A percentile compares a stretch with the other conserved stretches of the same genome.
phyloP scores from a whole-genome alignment of 2,329 filamentous ascomycete genomes.

The Xylariales sp. region DNA sequence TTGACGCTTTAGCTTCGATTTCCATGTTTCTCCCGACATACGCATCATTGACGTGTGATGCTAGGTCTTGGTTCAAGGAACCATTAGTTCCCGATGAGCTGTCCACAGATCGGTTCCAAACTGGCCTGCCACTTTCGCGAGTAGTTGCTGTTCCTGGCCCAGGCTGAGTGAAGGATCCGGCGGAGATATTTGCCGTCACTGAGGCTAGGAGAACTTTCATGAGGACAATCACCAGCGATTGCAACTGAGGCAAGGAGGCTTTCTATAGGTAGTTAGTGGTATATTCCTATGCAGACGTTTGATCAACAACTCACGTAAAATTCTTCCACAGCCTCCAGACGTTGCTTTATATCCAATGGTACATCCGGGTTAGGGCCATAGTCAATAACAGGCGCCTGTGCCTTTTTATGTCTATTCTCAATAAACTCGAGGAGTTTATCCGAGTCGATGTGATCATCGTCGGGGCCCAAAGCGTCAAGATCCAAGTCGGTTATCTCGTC shows the following conservation, averaged over 20 bases:
- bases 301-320: conserved; percentile 79
- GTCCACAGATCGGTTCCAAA: conserved; percentile 48
- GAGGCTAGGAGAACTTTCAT: conserved; percentile 89
- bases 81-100: conserved; percentile 49
- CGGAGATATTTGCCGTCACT: conserved; percentile 80
- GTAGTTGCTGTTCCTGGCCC: conserved; percentile 55
- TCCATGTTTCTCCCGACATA: conserved; percentile 82
- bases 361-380: conserved; percentile 63
- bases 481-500: conserved; percentile 56
- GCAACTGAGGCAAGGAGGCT: conserved; percentile 83
- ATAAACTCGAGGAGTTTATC: conserved; percentile 56
- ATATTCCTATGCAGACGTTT: conserved; percentile 13
- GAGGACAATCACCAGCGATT: conserved; percentile 92
- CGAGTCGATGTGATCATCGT: conserved; percentile 51
- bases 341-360: conserved; percentile 67
- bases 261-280: conserved; percentile 63
- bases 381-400: conserved; percentile 56
- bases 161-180: conserved; percentile 64
- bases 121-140: conserved; percentile 55
- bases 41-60: conserved; percentile 77
- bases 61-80: conserved; percentile 52
- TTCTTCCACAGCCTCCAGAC: conserved; percentile 80
- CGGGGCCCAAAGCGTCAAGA: conserved; percentile 48
- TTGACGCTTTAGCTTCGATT: conserved; percentile 90
- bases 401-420: conserved; percentile 57